Percentiles rank a stretch among this genome's conserved stretches.
phyloP scores from a whole-genome alignment of 441 rosid genomes.

The Mallotus repandus region DNA sequence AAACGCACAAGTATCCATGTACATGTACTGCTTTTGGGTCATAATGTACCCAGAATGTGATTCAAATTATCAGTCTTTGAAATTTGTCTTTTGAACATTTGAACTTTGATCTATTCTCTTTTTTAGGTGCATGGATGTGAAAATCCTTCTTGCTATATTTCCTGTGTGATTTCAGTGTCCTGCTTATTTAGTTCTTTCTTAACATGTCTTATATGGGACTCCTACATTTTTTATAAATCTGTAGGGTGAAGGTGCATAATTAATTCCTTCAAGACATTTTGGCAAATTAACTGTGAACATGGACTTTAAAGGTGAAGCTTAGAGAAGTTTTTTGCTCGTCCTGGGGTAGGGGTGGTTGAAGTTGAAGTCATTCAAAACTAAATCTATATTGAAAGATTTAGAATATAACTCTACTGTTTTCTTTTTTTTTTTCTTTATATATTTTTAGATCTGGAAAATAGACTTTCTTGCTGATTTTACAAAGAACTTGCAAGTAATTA shows the following conservation, averaged over 20 bases:
- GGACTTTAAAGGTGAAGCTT: neutral
- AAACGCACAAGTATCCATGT: neutral
- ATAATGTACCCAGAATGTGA: neutral
- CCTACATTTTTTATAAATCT: too few species aligned
- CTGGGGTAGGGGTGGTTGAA: neutral
- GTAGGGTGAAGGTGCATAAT: neutral
- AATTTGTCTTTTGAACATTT: neutral
- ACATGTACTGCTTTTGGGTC: neutral
- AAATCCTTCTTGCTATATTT: neutral
- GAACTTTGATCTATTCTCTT: neutral
- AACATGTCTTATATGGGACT: neutral
- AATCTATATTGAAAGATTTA: neutral
- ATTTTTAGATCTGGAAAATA: constrained; percentile 19
- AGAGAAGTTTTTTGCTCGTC: neutral
- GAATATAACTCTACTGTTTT: neutral
- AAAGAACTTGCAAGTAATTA: constrained; percentile 25
- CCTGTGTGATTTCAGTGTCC: neutral
- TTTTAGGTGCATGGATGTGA: neutral
- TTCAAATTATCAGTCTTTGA: neutral
- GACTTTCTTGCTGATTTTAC: constrained; percentile 20
- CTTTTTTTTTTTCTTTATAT: neutral
- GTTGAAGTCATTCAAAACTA: neutral
- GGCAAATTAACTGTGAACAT: neutral
- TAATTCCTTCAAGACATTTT: neutral
- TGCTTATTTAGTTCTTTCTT: neutral